A percentile compares a stretch with the other conserved stretches of the same genome.
Conservation (phyloP, 345 rosid species). For the Eucalyptus pumila region DNA sequence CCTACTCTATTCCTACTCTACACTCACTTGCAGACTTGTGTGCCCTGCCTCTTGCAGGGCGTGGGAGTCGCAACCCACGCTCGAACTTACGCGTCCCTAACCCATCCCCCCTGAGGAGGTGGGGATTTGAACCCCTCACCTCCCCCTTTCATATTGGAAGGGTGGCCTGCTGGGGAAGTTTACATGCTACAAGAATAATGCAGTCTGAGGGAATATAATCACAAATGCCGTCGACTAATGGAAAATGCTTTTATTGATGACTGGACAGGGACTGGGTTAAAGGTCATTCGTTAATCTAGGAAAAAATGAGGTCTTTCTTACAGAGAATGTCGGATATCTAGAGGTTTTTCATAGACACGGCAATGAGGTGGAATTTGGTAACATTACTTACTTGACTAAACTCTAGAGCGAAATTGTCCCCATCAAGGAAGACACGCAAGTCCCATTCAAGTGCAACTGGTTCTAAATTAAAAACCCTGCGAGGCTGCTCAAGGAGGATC, state of each 20-base stretch:
- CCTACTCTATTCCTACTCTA: no score
- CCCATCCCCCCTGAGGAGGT: no score
- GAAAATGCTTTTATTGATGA: neutral
- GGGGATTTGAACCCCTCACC: no score
- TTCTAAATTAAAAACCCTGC: no score
- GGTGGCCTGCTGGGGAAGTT: neutral
- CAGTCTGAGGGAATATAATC: neutral
- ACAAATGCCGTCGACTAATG: neutral
- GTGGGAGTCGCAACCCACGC: no score
- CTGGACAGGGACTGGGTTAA: neutral
- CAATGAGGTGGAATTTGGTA: neutral
- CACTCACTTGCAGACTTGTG: no score
- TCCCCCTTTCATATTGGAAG: no score
- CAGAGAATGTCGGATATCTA: neutral
- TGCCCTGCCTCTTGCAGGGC: no score
- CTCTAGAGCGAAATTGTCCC: neutral
- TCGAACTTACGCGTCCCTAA: no score
- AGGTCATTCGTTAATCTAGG: neutral
- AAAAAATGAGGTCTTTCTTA: neutral
- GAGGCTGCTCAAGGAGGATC: no score
- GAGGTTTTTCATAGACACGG: neutral
- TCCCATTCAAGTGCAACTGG: no score
- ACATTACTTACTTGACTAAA: neutral
- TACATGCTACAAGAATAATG: neutral
- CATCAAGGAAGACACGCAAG: no score